Evolutionary conservation across 208 protist genomes (phyloP), one percentile per base, ranked within the genome.

Genomic region (Endotrypanum monterogeii): DNA sequence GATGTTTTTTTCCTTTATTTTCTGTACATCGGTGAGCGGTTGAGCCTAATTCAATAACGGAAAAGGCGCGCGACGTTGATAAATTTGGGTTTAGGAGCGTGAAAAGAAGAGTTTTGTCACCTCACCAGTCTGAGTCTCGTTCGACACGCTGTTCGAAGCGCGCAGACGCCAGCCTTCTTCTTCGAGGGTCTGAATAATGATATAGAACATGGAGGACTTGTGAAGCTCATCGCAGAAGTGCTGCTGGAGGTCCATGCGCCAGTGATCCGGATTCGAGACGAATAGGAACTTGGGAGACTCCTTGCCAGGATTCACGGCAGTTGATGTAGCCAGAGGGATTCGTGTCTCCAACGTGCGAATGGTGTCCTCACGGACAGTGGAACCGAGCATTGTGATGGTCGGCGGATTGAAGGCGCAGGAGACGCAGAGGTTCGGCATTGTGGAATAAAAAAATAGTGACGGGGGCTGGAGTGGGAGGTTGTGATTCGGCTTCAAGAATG

Each of bases 161-260:
- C 89, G 86, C 37, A 98, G 83, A 20, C 72, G 79, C 94, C 94
- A 98, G 41, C 93, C 94, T 48, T 98, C 94, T 32, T 89, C 74
- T 78, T 94, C 86, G 12, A 98, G 78, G 18, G 71, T 84, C 75
- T 94, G 80, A 44, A 96, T 90, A 52, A 98, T 87, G 2, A 86
- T 79, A 14, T 94, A 81, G 56, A 86, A 94, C 48, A 97, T 86
- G 32, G 87, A 57, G 0, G 92, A 91, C 66, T 93, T 92, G 85
- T 96, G 92, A 4, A 98, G 83, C 60, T 97, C 89, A 69, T 98
- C 84, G 73, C 94, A 98, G 76, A 92, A 98, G 74, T 98, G 94
- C 83, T 96, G 92, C 30, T 81, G 82, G 18, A 98, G 78, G 52
- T 96, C 92, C 81, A 96, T 93, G 61, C 83, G 84, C 93, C 92